phyloP scores from a whole-genome alignment of 495 filamentous ascomycete species.

The Aspergillus bridgeri region DNA sequence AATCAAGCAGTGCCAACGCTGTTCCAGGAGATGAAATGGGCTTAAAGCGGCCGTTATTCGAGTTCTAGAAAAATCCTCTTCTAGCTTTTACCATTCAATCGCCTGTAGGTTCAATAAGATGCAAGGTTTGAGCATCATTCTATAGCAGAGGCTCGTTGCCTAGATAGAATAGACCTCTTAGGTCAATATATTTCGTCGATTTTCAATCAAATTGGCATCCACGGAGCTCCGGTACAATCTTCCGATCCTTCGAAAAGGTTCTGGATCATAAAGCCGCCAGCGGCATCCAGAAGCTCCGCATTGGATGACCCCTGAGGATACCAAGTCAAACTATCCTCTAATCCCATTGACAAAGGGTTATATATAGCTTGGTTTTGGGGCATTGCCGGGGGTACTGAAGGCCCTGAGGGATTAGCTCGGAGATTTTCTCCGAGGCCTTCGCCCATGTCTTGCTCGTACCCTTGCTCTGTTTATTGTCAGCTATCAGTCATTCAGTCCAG shows the following conservation, averaged over 20 bases:
- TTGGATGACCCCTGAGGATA: conserved; percentile 16
- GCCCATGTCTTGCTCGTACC: neutral
- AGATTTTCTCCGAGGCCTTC: neutral
- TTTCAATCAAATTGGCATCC: conserved; percentile 5
- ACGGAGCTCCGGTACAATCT: conserved; percentile 6
- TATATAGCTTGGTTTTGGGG: neutral
- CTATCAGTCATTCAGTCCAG: neutral
- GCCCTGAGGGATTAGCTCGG: neutral
- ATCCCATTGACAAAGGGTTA: conserved; percentile 12
- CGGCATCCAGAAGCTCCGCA: conserved; percentile 21
- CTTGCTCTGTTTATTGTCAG: conserved; percentile 5
- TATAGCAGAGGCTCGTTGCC: no score
- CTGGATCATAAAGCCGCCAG: conserved; percentile 25
- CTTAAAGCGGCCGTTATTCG: no score
- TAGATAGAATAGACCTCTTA: no score
- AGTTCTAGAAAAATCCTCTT: no score
- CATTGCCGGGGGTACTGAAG: neutral
- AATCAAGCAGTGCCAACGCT: no score
- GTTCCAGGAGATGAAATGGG: no score
- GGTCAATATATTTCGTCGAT: no score
- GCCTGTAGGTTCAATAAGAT: no score
- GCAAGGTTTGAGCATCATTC: no score
- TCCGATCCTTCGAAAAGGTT: conserved; percentile 17
- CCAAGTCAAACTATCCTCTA: conserved; percentile 10
- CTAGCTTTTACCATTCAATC: no score